These are phyloP conservation scores for Colletotrichum graminicola DNA, from an alignment of 2,329 filamentous ascomycete genomes.

Conservation along the genomic window DNA sequence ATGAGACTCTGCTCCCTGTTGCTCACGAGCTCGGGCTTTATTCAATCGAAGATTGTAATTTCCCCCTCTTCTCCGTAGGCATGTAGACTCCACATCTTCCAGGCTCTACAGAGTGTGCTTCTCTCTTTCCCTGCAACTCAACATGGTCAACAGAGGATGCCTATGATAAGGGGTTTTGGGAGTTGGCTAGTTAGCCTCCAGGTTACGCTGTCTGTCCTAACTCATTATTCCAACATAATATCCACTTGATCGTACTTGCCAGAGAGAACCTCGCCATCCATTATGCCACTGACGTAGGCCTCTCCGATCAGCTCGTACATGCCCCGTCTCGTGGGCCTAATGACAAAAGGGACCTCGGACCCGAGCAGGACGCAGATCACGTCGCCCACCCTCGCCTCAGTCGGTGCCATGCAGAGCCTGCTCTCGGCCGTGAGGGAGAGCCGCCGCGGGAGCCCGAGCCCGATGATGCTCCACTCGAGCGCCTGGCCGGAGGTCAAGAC, in stretches of 20 bases:
- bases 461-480: constrained; percentile 15
- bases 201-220: no score
- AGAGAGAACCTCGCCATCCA: constrained; percentile 26
- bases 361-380: constrained; percentile 9
- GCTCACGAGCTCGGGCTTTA: constrained; percentile 21
- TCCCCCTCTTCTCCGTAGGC: no score
- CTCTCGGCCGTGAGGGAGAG: constrained; percentile 6
- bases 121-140: no score
- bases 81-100: no score
- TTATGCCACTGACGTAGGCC: constrained; percentile 22
- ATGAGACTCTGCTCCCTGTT: constrained; percentile 27
- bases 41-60: constrained; percentile 8
- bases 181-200: not conserved
- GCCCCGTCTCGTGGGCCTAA: constrained; percentile 6
- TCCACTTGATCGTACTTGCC: constrained; percentile 1
- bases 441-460: not conserved
- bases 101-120: no score
- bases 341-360: constrained; percentile 27
- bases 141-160: not conserved
- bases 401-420: constrained; percentile 14
- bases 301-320: constrained; percentile 30
- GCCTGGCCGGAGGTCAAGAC: not conserved
- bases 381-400: constrained; percentile 5
- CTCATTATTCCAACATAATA: constrained; percentile 12
- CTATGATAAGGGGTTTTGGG: not conserved